phyloP scores from a whole-genome alignment of 202 grass and related monocot species.

The Sporobolus alterniflorus region DNA sequence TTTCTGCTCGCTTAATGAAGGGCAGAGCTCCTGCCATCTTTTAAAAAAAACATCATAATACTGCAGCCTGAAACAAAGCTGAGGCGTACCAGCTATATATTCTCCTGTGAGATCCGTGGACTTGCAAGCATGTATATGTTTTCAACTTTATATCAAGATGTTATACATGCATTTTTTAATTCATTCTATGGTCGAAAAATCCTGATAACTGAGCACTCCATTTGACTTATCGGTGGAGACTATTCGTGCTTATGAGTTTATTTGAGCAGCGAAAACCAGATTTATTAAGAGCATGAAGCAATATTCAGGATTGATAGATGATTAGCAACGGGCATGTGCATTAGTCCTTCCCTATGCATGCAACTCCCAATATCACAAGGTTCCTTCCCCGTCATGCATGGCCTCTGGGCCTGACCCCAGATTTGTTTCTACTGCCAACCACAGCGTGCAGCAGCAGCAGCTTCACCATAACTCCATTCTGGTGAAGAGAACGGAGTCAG shows the following conservation, averaged over 20 bases:
- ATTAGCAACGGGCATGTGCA: conserved; percentile 42
- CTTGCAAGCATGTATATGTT: not conserved
- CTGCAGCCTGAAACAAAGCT: conserved; percentile 39
- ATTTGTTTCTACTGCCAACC: conserved; percentile 45
- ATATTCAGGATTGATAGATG: conserved; percentile 5
- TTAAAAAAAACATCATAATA: conserved; percentile 31
- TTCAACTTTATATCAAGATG: not conserved
- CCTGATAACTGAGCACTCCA: not conserved
- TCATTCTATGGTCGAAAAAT: not conserved
- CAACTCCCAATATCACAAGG: conserved; percentile 28
- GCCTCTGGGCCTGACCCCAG: conserved; percentile 46
- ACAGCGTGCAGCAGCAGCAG: conserved; percentile 1
- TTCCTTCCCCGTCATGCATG: conserved; percentile 26
- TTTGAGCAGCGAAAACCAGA: not conserved
- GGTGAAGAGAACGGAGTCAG: conserved; percentile 36
- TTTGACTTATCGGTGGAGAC: not conserved
- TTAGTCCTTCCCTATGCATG: conserved; percentile 23
- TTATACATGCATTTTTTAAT: not conserved
- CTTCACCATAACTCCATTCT: conserved; percentile 43
- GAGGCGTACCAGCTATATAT: conserved; percentile 3
- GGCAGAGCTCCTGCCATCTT: too few relatives aligned
- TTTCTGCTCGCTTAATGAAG: too few relatives aligned
- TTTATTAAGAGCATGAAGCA: not conserved
- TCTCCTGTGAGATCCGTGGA: not conserved
- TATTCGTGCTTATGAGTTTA: not conserved